Percentiles rank a stretch among this genome's conserved stretches.
These are phyloP conservation scores for Cutaneotrichosporon cutaneum DNA, from an alignment of 1,284 basidiomycete species.

Conservation along the genomic window DNA sequence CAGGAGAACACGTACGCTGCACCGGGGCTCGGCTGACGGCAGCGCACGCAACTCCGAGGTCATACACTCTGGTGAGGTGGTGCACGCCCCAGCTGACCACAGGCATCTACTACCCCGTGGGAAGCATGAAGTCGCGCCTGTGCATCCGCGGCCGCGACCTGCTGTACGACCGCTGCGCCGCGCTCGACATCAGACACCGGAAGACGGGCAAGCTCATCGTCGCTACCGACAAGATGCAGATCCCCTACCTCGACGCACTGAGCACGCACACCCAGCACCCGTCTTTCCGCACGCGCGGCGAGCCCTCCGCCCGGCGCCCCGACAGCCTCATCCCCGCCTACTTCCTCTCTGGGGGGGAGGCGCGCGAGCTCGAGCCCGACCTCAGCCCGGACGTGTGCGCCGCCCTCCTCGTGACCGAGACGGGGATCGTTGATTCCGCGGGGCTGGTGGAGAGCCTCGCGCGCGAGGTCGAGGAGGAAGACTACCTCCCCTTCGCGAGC, in stretches of 20 bases:
- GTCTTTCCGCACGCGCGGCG: constrained; percentile 28
- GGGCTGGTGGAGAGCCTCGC: constrained; percentile 75
- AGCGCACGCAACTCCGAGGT: constrained; percentile 96
- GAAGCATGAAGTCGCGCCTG: constrained; percentile 80
- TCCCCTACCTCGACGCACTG: constrained; percentile 67
- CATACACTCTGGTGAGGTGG: constrained; percentile 76
- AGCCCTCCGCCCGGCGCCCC: constrained; percentile 11
- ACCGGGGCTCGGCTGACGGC: background rate
- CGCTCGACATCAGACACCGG: constrained; percentile 65
- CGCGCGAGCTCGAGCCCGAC: constrained; percentile 75
- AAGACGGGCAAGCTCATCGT: constrained; percentile 88
- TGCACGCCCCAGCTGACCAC: background rate
- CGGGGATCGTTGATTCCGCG: constrained; percentile 90
- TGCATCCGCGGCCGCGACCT: constrained; percentile 84
- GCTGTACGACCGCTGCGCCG: constrained; percentile 73
- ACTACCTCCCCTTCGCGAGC: constrained; percentile 27
- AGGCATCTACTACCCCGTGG: constrained; percentile 64
- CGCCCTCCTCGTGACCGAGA: constrained; percentile 79
- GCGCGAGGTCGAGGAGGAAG: constrained; percentile 62
- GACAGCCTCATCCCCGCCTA: constrained; percentile 61
- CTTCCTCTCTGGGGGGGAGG: constrained; percentile 70
- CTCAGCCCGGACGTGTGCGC: constrained; percentile 67
- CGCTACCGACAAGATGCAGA: constrained; percentile 64
- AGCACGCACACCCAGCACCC: constrained; percentile 61
- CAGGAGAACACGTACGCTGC: constrained; percentile 73